Evolutionary conservation across 495 filamentous ascomycete genomes (phyloP).

Genomic region (Evansstolkia leycettana): DNA sequence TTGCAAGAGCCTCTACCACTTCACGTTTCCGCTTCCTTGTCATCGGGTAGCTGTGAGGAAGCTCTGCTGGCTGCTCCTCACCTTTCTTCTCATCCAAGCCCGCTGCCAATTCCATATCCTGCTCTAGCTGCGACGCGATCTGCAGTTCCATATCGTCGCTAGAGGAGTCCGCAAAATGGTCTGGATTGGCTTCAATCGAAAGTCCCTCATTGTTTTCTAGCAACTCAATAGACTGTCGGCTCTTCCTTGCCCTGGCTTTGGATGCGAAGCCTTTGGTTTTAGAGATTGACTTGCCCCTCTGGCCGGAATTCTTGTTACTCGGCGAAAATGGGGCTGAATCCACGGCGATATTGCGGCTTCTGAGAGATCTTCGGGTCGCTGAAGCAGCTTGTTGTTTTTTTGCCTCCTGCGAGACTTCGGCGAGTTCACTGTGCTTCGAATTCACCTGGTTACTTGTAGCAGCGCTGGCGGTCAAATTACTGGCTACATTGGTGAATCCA

Average conservation of each 20-base stretch:
- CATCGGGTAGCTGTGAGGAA: slow-evolving; percentile 2
- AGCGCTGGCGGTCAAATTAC: no score
- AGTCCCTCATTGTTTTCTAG: not conserved
- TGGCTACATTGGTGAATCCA: no score
- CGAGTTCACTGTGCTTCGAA: no score
- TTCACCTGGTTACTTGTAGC: no score
- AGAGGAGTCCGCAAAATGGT: slow-evolving; percentile 15
- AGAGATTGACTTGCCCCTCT: slow-evolving; percentile 1
- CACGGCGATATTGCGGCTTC: not conserved
- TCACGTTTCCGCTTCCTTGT: slow-evolving; percentile 30
- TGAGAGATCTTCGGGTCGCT: no score
- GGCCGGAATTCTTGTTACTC: not conserved
- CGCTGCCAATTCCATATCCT: slow-evolving; percentile 27
- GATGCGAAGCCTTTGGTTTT: not conserved
- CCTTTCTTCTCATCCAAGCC: slow-evolving; percentile 11
- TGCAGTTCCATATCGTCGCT: slow-evolving; percentile 33
- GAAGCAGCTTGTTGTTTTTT: no score
- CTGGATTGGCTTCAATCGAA: slow-evolving; percentile 1
- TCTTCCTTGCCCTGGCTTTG: not conserved
- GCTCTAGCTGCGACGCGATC: slow-evolving; percentile 31
- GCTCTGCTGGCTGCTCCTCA: not conserved
- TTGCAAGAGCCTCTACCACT: slow-evolving; percentile 7
- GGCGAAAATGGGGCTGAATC: not conserved
- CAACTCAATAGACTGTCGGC: not conserved
- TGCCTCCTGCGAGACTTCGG: no score